Evolutionary conservation across 257 asterid genomes (phyloP), one percentile per base, ranked within the genome.

Genomic region (Gardenia jasminoides): DNA sequence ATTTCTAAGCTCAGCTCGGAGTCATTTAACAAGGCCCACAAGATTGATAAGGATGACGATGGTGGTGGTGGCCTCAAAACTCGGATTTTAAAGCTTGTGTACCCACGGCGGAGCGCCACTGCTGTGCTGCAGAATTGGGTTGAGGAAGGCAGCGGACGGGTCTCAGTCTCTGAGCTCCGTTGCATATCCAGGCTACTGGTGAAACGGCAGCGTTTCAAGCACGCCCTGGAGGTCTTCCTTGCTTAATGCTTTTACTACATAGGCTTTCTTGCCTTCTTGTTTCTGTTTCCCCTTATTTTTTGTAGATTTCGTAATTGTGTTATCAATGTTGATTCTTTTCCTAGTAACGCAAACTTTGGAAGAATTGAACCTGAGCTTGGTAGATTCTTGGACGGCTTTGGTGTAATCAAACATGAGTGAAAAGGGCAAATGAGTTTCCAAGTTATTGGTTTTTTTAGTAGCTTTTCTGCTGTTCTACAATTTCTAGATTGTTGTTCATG

Each of bases 111-210:
- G 77, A 82, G 85, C 67, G 78, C 86, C 41, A 68, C 75, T 26
- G 54, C 56, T 44, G 79, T 80, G 69, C 87, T 86, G 61, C 84
- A 81, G 84, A 81, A 79, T 74, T 83, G 85, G 87, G 77, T 81
- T 48, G 80, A 86, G 12, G 82, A 67, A 72, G 87, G 89, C 70
- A 72, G 84, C 50, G 36, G 67, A 16, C 58, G 48, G 19, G 68
- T 83, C 67, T 77, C 84, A 12, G 33, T 78, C 44, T 48, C 81
- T 13, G 79, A 86, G 83, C 87, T 86, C 41, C 81, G 89, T 20
- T 3, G 68, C 50, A 74, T 81, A 31, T 26, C 76, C 65, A 80
- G 79, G 30, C 64, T 68, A 58, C 80, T 86, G 13, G 8, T 82
- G 8, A 74, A 74, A 77, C 84, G 83, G 10, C 84, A 78, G 3